phyloP scores from a whole-genome alignment of 2,329 filamentous ascomycete genomes.

The Phialocephala subalpina region DNA sequence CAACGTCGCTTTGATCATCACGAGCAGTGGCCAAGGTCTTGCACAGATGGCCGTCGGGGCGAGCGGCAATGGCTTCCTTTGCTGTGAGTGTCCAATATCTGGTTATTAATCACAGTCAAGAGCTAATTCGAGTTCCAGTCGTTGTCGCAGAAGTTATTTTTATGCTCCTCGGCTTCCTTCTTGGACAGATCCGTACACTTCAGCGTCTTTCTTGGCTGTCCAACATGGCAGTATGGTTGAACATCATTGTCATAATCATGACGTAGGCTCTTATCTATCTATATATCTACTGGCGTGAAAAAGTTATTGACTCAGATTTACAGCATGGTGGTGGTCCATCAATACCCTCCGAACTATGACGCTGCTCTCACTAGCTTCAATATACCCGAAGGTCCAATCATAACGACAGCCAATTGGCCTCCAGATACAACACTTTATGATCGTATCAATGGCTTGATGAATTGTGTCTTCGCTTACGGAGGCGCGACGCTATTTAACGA shows the following conservation, averaged over 20 bases:
- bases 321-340: background rate
- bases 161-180: too few species aligned
- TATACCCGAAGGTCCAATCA: background rate
- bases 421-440: too few species aligned
- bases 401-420: background rate
- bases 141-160: too few species aligned
- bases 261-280: background rate
- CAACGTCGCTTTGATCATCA: conserved; percentile 59
- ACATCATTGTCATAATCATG: background rate
- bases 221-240: background rate
- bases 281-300: too few species aligned
- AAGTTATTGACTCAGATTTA: too few species aligned
- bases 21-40: conserved; percentile 59
- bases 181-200: background rate
- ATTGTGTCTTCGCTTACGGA: background rate
- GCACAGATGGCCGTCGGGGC: conserved; percentile 55
- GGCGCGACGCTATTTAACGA: background rate
- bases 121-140: too few species aligned
- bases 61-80: conserved; percentile 6
- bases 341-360: background rate
- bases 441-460: background rate
- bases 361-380: background rate
- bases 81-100: background rate
- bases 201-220: background rate
- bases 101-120: background rate